These are phyloP conservation scores for Xylariomycetidae sp. DNA, from an alignment of 2,329 filamentous ascomycete species.

Conservation along the genomic window DNA sequence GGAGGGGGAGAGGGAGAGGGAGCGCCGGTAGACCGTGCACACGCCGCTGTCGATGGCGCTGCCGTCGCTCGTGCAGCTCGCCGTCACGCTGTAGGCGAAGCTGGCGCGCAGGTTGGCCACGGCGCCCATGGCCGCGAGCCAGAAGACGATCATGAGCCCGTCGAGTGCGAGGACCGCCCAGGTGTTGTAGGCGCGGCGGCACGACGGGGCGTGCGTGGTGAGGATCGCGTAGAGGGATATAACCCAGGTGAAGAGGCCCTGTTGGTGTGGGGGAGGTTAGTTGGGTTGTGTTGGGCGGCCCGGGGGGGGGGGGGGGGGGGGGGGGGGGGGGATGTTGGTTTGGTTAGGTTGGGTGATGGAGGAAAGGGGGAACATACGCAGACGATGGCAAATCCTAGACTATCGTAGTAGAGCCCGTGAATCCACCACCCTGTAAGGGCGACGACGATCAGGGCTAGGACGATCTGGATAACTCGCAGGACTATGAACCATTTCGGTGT, in stretches of 20 bases:
- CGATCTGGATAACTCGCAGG: constrained; percentile 35
- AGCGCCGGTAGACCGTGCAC: constrained; percentile 26
- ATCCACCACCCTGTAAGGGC: constrained; percentile 38
- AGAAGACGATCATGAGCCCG: constrained; percentile 39
- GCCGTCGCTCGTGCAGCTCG: constrained; percentile 32
- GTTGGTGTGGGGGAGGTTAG: constrained; percentile 8
- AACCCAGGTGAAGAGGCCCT: constrained; percentile 44
- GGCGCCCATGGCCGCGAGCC: constrained; percentile 39
- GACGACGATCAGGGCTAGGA: constrained; percentile 39
- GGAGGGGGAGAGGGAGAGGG: constrained; percentile 12
- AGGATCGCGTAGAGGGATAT: constrained; percentile 36
- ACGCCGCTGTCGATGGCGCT: constrained; percentile 33
- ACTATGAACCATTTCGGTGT: constrained; percentile 40
- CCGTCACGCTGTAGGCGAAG: constrained; percentile 29
- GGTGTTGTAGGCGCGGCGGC: constrained; percentile 36
- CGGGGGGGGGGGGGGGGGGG: neutral
- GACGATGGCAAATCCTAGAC: constrained; percentile 36
- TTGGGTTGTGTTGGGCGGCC: constrained; percentile 3
- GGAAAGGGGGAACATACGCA: constrained; percentile 28
- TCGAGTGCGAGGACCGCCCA: constrained; percentile 41
- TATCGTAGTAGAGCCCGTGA: constrained; percentile 33
- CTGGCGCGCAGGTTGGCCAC: constrained; percentile 34
- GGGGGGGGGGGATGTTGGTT: neutral
- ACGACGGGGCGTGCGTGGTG: constrained; percentile 33
- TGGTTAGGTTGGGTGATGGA: neutral